Conservation (phyloP, 805 yeast genomes). For the Scheffersomyces amazonensis region DNA sequence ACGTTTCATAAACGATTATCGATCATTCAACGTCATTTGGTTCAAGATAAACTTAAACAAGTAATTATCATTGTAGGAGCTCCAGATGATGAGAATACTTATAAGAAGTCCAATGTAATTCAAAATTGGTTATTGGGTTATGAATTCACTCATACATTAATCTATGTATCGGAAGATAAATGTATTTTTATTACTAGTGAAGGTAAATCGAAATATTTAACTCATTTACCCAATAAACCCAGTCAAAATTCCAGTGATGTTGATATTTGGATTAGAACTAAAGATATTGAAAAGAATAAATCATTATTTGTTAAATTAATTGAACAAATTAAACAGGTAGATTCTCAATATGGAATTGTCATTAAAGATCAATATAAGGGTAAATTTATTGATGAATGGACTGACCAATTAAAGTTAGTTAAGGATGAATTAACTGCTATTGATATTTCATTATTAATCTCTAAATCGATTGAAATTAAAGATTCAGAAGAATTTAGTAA, state of each 20-base stretch:
- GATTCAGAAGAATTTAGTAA: constrained; percentile 73
- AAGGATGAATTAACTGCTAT: constrained; percentile 28
- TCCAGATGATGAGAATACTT: constrained; percentile 83
- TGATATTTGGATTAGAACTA: constrained; percentile 70
- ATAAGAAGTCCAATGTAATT: constrained; percentile 79
- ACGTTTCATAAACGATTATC: constrained; percentile 53
- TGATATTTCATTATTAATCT: constrained; percentile 53
- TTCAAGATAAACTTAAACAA: constrained; percentile 19
- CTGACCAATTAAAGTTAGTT: constrained; percentile 33
- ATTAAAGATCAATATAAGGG: constrained; percentile 79
- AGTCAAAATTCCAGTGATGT: constrained; percentile 39
- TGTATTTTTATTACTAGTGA: constrained; percentile 71
- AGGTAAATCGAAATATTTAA: constrained; percentile 80
- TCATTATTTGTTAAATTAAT: constrained; percentile 59
- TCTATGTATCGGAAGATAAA: constrained; percentile 60
- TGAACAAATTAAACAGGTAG: constrained; percentile 41
- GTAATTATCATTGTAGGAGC: constrained; percentile 75
- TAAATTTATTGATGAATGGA: constrained; percentile 83
- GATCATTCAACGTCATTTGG: constrained; percentile 33
- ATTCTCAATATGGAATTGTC: constrained; percentile 54
- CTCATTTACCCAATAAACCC: constrained; percentile 48
- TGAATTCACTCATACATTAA: constrained; percentile 90
- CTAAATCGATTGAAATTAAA: constrained; percentile 61
- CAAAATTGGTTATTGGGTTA: constrained; percentile 93
- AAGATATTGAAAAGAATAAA: constrained; percentile 75